Evolutionary conservation across 2,329 filamentous ascomycete species (phyloP), one percentile per base, ranked within the genome.

Genomic region (Venturia pyrina): DNA sequence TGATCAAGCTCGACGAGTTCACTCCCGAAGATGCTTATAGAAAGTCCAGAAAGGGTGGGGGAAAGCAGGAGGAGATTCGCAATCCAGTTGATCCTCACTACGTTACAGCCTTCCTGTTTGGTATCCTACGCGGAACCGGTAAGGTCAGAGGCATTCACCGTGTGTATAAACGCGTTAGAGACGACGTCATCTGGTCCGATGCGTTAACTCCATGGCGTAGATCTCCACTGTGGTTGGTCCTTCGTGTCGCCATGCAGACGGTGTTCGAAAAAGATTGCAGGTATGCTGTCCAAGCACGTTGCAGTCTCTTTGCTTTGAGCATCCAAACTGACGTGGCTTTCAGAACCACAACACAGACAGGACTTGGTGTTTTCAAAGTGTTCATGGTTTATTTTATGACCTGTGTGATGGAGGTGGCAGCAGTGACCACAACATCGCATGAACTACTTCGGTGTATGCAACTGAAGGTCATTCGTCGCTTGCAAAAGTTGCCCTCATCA

Each of bases 51-150:
- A 90, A 90, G 69, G 83, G 82, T 0, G 79, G 80, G 0, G 72
- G 74, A 0, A 69, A 72, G 0, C 72, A 83, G 0, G 73, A 77
- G 11, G 87, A 90, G 70, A 74, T 74, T 19, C 82, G 88, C 8
- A 83, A 90, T 62, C 85, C 84, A 0, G 73, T 78, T 0, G 73
- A 83, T 64, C 87, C 87, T 0, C 76, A 80, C 0, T 72, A 89
- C 1, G 80, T 91, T 2, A 83, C 80, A 0, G 79, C 85, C 10
- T 77, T 88, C 67, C 76, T 90, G 10, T 83, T 88, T 75, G 80
- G 84, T 0, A 71, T 89, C 0, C 73, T 90, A 21, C 53, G 53
- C 8, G 53, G 53, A 37, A 59, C n/a, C 1, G 53, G 0, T 81
- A 85, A 69, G 81, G 79, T 0, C 77, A 82, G 7, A 87, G 87